phyloP scores from a whole-genome alignment of 306 rosid species.

The Acacia acuminata region DNA sequence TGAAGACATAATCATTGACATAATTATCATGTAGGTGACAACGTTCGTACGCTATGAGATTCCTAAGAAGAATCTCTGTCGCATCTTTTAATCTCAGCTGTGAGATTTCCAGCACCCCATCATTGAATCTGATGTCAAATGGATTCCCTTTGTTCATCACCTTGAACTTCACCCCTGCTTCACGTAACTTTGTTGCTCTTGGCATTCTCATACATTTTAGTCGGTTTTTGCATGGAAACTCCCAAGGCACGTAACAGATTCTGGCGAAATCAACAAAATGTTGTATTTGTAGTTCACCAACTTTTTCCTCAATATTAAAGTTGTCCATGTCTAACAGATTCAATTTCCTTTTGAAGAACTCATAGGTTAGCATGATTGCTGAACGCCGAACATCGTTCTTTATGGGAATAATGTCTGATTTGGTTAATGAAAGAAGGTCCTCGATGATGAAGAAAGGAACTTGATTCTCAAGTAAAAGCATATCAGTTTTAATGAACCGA shows the following conservation, averaged over 20 bases:
- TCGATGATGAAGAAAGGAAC: background rate
- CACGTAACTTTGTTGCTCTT: slow-evolving; percentile 22
- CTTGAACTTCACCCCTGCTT: slow-evolving; percentile 35
- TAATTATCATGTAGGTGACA: background rate
- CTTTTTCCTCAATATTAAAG: background rate
- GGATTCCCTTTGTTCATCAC: background rate
- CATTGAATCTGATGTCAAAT: slow-evolving; percentile 22
- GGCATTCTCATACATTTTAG: background rate
- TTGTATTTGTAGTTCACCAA: background rate
- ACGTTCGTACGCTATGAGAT: slow-evolving; percentile 40
- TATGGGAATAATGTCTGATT: background rate
- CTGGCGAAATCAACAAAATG: slow-evolving; percentile 1
- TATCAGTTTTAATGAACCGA: background rate
- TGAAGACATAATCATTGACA: slow-evolving; percentile 27
- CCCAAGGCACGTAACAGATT: background rate
- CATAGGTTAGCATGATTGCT: background rate
- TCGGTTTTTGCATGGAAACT: background rate
- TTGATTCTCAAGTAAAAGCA: background rate
- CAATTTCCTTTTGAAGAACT: background rate
- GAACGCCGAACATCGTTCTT: background rate
- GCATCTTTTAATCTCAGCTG: background rate
- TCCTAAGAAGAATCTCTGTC: slow-evolving; percentile 5
- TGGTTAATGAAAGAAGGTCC: background rate
- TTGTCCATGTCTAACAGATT: slow-evolving; percentile 5
- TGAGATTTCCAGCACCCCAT: slow-evolving; percentile 36